Percentiles rank a stretch among this genome's conserved stretches.
Conservation (phyloP, 2,329 filamentous ascomycete genomes). For the Fusarium incarnatum region DNA sequence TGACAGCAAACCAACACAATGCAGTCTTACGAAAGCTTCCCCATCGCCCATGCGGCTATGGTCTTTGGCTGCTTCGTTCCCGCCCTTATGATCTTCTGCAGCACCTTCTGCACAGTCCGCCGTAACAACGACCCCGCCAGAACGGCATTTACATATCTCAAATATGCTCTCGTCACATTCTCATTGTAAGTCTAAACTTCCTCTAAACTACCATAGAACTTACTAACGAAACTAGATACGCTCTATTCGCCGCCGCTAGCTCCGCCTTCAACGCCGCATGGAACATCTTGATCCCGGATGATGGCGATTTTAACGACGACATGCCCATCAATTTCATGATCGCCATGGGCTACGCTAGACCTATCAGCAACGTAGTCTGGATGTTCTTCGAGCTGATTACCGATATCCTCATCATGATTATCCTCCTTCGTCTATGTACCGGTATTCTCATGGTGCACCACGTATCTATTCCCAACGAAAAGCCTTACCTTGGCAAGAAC, state of each 20-base stretch:
- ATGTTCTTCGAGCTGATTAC: conserved; percentile 12
- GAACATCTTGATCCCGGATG: rapidly evolving
- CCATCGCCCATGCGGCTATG: conserved; percentile 30
- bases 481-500: conserved; percentile 16
- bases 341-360: neutral
- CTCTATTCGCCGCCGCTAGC: neutral
- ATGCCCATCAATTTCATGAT: neutral
- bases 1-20: neutral
- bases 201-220: neutral
- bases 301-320: neutral
- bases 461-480: neutral
- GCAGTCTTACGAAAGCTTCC: conserved; percentile 1
- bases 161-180: conserved; percentile 42
- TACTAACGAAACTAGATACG: neutral
- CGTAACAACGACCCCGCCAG: conserved; percentile 41
- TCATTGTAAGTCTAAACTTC: conserved; percentile 36
- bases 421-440: conserved; percentile 40
- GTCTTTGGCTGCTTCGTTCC: conserved; percentile 28
- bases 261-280: neutral
- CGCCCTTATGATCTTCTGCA: conserved; percentile 37
- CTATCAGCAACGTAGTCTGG: neutral
- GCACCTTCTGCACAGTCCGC: conserved; percentile 38
- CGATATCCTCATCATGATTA: conserved; percentile 41
- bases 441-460: conserved; percentile 37
- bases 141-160: conserved; percentile 42